phyloP scores from a whole-genome alignment of 2,329 filamentous ascomycete species.

The Phialemonium atrogriseum region DNA sequence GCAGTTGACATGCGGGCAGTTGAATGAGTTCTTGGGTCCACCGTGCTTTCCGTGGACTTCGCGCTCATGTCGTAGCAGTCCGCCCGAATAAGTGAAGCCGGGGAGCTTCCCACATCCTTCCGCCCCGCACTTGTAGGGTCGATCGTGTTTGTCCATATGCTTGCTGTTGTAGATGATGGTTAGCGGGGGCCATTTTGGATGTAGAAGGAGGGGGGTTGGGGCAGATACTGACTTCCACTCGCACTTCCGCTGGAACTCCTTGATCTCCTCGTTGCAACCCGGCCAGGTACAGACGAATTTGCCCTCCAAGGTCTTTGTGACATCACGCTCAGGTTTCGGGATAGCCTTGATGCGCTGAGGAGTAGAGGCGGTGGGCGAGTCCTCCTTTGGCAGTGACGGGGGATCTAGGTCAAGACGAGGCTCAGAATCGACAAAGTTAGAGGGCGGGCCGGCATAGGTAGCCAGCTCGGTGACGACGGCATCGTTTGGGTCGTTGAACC shows the following conservation, averaged over 20 bases:
- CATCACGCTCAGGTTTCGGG: slow-evolving; percentile 49
- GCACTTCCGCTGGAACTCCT: slow-evolving; percentile 72
- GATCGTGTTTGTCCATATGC: slow-evolving; percentile 97
- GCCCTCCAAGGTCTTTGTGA: slow-evolving; percentile 58
- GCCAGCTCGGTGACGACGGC: slow-evolving; percentile 23
- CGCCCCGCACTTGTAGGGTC: slow-evolving; percentile 79
- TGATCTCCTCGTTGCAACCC: slow-evolving; percentile 57
- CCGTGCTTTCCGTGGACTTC: slow-evolving; percentile 90
- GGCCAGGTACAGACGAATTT: slow-evolving; percentile 67
- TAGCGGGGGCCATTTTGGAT: too few relatives aligned
- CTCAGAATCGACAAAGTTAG: slow-evolving; percentile 24
- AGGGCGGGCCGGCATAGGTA: slow-evolving; percentile 21
- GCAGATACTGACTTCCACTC: slow-evolving; percentile 81
- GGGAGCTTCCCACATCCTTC: slow-evolving; percentile 84
- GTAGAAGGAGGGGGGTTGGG: neutral
- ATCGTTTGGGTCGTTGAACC: slow-evolving; percentile 34
- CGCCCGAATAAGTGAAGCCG: slow-evolving; percentile 92
- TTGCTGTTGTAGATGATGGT: slow-evolving; percentile 49
- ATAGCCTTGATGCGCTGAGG: slow-evolving; percentile 42
- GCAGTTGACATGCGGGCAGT: slow-evolving; percentile 80
- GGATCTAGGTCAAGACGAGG: slow-evolving; percentile 29
- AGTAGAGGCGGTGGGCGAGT: slow-evolving; percentile 16
- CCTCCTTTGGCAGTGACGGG: slow-evolving; percentile 15
- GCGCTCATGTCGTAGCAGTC: slow-evolving; percentile 79
- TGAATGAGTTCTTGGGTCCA: slow-evolving; percentile 77